phyloP scores from a whole-genome alignment of 2,329 filamentous ascomycete species.

The Alternaria infectoria region DNA sequence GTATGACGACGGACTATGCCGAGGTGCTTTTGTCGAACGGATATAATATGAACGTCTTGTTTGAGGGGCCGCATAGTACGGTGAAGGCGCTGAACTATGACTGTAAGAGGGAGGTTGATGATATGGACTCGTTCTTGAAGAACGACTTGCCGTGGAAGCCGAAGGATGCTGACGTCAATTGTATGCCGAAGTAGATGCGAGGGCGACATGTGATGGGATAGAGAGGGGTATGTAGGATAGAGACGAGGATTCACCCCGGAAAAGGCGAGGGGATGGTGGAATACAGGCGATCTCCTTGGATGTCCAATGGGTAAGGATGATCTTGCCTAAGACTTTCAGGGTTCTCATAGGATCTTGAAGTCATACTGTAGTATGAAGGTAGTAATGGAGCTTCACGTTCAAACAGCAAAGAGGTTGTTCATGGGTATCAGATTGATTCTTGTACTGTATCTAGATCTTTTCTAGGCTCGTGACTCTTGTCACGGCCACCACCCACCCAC shows the following conservation, averaged over 20 bases:
- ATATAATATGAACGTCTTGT: background rate
- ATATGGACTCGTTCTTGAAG: background rate
- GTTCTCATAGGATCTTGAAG: background rate
- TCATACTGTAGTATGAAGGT: background rate
- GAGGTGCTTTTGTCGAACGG: background rate
- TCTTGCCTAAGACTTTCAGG: background rate
- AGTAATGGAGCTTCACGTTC: background rate
- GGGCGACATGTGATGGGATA: background rate
- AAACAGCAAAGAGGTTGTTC: too few species aligned
- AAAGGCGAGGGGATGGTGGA: too few species aligned
- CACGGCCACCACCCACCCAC: background rate
- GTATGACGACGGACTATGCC: background rate
- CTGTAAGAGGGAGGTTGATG: background rate
- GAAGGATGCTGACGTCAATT: background rate
- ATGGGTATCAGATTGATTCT: background rate
- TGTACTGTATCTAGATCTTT: background rate
- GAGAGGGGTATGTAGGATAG: background rate
- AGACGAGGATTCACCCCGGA: too few species aligned
- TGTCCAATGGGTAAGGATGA: accelerated
- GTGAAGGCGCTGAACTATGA: background rate
- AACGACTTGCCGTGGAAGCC: background rate
- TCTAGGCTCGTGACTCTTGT: background rate
- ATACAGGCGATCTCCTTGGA: background rate
- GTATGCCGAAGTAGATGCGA: background rate
- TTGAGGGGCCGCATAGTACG: background rate